Evolutionary conservation across 257 asterid genomes (phyloP), one percentile per base, ranked within the genome.

Genomic region (Ligustrum vulgare): DNA sequence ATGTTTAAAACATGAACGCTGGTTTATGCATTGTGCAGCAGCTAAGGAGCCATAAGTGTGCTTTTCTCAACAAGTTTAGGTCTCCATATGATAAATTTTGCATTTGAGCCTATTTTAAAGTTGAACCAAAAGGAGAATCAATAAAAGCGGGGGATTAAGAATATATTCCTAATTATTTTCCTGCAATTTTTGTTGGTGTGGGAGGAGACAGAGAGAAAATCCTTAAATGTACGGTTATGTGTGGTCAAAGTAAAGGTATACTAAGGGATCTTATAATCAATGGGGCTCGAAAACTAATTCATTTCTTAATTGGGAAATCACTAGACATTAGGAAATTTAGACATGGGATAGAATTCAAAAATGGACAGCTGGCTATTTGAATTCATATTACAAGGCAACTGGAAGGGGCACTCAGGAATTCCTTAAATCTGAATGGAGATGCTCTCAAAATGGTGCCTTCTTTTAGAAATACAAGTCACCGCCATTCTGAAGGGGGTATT

Each of bases 211-310:
- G 12, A 32, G 65, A 69, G 56, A 68, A 54, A 54, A 71, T 70
- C 71, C 78, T 20, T 51, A 36, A 10, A 12, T 11, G 45, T 72
- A 56, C 43, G 47, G 58, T 65, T 22, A 9, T 13, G 49, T 35
- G 18, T 63, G 9, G 36, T 54, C 28, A n/a, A 72, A 69, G 51
- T 41, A 71, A 65, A 41, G 66, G 76, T 80, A 47, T 43, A 43
- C 72, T n/a, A 62, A 16, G 36, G 58, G 45, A 31, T 70, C 70
- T 18, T n/a, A 67, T 15, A 47, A 20, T 32, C n/a, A 34, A 33
- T 2, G 10, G 71, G 15, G 28, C 80, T 76, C 47, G 23, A 49
- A 76, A 79, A 79, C 39, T 11, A 23, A 20, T 6, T 4, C 13
- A 34, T 32, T 67, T 67, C 41, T 54, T 54, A 54, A 12, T 54